These are phyloP conservation scores for Cryomyces antarcticus DNA, from an alignment of 495 filamentous ascomycete genomes.

Conservation along the genomic window DNA sequence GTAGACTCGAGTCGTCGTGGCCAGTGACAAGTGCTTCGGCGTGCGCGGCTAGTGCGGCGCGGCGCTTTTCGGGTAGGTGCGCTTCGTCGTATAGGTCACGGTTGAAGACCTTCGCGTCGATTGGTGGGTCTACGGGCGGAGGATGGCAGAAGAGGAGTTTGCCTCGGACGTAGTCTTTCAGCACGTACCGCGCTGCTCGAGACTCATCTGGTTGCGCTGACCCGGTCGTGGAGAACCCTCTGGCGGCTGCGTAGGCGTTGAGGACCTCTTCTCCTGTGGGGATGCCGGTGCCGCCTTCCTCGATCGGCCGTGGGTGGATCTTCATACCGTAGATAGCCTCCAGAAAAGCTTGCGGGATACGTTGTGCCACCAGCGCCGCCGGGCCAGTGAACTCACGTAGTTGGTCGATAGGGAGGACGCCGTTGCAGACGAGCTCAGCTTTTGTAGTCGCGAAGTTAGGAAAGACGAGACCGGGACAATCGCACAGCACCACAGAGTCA, in stretches of 20 bases:
- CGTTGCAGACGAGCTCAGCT: conserved; percentile 88
- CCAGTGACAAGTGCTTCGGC: conserved; percentile 10
- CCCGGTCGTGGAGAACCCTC: conserved; percentile 76
- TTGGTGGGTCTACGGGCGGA: conserved; percentile 45
- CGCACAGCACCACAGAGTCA: conserved; percentile 75
- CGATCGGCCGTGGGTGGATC: conserved; percentile 58
- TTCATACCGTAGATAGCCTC: conserved; percentile 87
- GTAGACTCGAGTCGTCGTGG: conserved; percentile 18
- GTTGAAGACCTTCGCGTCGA: conserved; percentile 65
- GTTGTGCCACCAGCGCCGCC: conserved; percentile 61
- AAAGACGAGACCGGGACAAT: conserved; percentile 97
- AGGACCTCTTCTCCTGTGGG: conserved; percentile 80
- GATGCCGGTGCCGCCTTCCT: conserved; percentile 84
- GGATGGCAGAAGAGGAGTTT: conserved; percentile 86
- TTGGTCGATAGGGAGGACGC: conserved; percentile 93
- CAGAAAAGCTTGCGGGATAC: conserved; percentile 78
- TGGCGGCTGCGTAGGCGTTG: conserved; percentile 63
- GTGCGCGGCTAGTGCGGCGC: conserved; percentile 28
- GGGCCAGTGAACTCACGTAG: conserved; percentile 87
- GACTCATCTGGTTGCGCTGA: conserved; percentile 85
- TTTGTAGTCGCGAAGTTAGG: conserved; percentile 96
- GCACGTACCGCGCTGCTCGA: conserved; percentile 67
- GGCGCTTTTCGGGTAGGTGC: conserved; percentile 57
- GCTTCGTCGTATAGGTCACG: conserved; percentile 61
- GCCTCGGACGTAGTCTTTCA: conserved; percentile 96